Evolutionary conservation across 2,329 filamentous ascomycete species (phyloP).

Genomic region (Endothia cerciana): DNA sequence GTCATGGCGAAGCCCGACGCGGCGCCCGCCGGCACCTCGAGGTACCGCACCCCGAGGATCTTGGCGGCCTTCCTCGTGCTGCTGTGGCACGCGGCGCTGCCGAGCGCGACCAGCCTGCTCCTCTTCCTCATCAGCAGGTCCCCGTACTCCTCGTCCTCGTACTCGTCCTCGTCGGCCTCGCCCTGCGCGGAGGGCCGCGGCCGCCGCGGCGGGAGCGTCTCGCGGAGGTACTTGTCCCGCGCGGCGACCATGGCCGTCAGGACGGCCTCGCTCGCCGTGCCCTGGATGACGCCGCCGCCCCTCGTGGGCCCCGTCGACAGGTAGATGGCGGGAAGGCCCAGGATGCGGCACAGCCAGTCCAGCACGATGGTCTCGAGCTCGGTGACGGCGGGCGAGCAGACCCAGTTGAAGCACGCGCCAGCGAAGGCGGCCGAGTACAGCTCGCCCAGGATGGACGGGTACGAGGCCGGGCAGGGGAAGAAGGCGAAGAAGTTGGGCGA

Average conservation of each 20-base stretch:
- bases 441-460: conserved; percentile 85
- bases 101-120: conserved; percentile 77
- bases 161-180: conserved; percentile 46
- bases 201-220: conserved; percentile 52
- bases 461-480: conserved; percentile 83
- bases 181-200: conserved; percentile 39
- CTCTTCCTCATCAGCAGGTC: conserved; percentile 70
- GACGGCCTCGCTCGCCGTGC: conserved; percentile 85
- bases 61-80: conserved; percentile 86
- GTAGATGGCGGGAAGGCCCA: conserved; percentile 75
- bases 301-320: conserved; percentile 69
- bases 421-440: conserved; percentile 90
- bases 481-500: conserved; percentile 95
- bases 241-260: conserved; percentile 87
- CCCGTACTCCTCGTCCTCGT: conserved; percentile 60
- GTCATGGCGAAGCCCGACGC: conserved; percentile 73
- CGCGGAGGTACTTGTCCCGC: conserved; percentile 74
- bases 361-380: conserved; percentile 92
- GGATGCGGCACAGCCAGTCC: conserved; percentile 83
- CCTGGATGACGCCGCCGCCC: conserved; percentile 93
- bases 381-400: conserved; percentile 88
- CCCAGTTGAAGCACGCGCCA: conserved; percentile 95
- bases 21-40: conserved; percentile 65
- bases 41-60: conserved; percentile 83
- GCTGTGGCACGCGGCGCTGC: conserved; percentile 79